Base-by-base conservation (phyloP, 2,329 filamentous ascomycete genomes). In the Pseudogymnoascus sp. region DNA sequence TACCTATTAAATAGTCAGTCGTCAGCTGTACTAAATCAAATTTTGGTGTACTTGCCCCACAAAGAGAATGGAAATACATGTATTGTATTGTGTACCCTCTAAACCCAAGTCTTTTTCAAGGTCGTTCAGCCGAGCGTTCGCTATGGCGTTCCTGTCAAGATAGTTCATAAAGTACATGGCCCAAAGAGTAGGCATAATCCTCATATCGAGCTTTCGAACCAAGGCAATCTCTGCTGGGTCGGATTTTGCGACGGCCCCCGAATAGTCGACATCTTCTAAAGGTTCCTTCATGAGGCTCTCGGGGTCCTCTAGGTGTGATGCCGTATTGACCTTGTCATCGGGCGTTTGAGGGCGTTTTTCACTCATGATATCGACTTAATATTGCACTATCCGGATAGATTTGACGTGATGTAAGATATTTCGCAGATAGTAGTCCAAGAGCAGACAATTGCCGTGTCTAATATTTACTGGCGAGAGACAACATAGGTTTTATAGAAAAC, bases 121-220 rank as follows among this genome's bases (percentile, higher is more conserved):
- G 0, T 80, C 80, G 63, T 83, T 79, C 34, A 86, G 69, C 18
- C 79, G 76, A 3, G 84, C 84, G 21, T 82, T 80, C 2, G 83
- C 83, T 67, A 85, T 84, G 49, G 84, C 82, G 63, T 82, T 83
- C 14, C 79, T 74, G 65, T 83, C 80, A n/a, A 80, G 71, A 43
- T 75, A 75, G 59, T 75, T 75, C 28, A 76, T 67, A n/a, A 75
- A 75, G 53, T 79, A 79, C 71, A 79, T 77, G 5, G 72, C 67
- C 63, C 74, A 76, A 9, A 78, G 65, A 62, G 74, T 76, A 1
- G 78, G 77, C 68, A 77, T 75, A 67, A 77, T 76, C 42, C 74
- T 67, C 43, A 65, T 69, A 61, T 77, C 74, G 2, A 76, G 65
- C 65, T 76, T 77, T 53, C 72, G 68, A 11, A 77, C 75, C 8